Percentiles rank a stretch among this genome's conserved stretches.
Conservation (phyloP, 1,284 basidiomycete genomes). For the Fomitopsis schrenkii region DNA sequence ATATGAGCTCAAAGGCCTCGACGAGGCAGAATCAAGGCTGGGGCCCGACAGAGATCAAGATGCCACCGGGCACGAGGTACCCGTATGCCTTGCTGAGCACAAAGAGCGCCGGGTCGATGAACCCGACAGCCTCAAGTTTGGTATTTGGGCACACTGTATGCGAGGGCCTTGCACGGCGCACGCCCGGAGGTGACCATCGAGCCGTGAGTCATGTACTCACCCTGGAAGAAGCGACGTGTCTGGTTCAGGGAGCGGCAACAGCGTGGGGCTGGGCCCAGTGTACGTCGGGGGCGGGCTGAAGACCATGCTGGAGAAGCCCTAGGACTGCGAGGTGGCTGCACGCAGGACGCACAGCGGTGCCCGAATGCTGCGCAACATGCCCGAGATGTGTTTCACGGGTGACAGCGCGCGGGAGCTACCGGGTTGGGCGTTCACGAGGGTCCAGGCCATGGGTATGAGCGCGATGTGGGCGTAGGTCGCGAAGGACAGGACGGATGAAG, state of each 20-base stretch:
- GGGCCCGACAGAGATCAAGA: too few relatives aligned
- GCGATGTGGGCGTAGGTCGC: slow-evolving; percentile 36
- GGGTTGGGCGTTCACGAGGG: slow-evolving; percentile 23
- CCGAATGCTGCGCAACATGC: slow-evolving; percentile 35
- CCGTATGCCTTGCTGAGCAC: too few relatives aligned
- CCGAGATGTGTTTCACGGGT: slow-evolving; percentile 40
- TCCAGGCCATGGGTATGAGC: slow-evolving; percentile 38
- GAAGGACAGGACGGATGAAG: slow-evolving; percentile 64
- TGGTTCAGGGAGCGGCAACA: slow-evolving; percentile 47
- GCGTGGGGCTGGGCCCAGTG: slow-evolving; percentile 27
- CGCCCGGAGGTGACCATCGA: background rate
- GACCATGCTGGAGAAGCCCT: slow-evolving; percentile 11
- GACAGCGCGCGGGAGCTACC: slow-evolving; percentile 37
- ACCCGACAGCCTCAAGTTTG: too few relatives aligned
- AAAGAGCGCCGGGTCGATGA: too few relatives aligned
- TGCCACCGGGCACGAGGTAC: too few relatives aligned
- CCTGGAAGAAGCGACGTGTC: slow-evolving; percentile 47
- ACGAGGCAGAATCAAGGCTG: too few relatives aligned
- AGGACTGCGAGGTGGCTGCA: slow-evolving; percentile 22
- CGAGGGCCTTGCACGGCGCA: background rate
- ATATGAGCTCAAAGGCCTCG: too few relatives aligned
- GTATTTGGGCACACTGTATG: slow-evolving; percentile 18
- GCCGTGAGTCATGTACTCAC: slow-evolving; percentile 21
- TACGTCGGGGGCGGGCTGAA: too few relatives aligned
- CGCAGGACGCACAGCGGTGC: slow-evolving; percentile 40